Percentiles rank a stretch among this genome's conserved stretches.
These are phyloP conservation scores for Saksenaea vasiformis DNA, from an alignment of 371 early-diverging fungal genomes.

Conservation along the genomic window DNA sequence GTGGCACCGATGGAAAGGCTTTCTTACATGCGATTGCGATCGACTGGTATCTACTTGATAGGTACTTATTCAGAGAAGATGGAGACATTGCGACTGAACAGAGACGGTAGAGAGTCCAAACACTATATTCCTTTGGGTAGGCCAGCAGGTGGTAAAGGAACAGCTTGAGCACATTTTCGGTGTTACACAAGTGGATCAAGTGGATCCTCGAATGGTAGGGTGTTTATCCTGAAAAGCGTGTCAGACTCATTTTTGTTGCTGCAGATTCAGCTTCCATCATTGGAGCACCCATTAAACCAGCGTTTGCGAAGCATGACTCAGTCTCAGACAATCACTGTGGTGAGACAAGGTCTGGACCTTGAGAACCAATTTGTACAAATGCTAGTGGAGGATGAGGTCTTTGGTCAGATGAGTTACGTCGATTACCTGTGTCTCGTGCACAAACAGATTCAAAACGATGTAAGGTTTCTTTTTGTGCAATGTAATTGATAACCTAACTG, in stretches of 20 bases:
- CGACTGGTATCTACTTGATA: conserved; percentile 72
- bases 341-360: conserved; percentile 66
- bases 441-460: conserved; percentile 81
- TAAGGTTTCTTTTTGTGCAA: conserved; percentile 19
- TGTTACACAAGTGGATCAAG: conserved; percentile 67
- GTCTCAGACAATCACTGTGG: conserved; percentile 47
- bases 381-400: conserved; percentile 82
- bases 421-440: conserved; percentile 91
- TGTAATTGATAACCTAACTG: background rate
- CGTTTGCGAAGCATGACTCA: conserved; percentile 15
- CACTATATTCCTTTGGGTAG: conserved; percentile 38
- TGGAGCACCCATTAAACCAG: conserved; percentile 2
- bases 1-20: conserved; percentile 61
- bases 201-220: conserved; percentile 63
- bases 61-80: conserved; percentile 18
- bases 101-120: conserved; percentile 19
- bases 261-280: conserved; percentile 2
- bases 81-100: background rate
- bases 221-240: background rate
- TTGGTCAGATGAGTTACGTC: conserved; percentile 86
- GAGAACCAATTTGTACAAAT: conserved; percentile 68
- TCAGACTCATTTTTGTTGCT: background rate
- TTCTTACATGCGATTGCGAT: conserved; percentile 74
- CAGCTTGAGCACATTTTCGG: conserved; percentile 78
- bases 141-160: conserved; percentile 24